Evolutionary conservation across 805 yeast genomes (phyloP).

Genomic region (Candida michaelii): DNA sequence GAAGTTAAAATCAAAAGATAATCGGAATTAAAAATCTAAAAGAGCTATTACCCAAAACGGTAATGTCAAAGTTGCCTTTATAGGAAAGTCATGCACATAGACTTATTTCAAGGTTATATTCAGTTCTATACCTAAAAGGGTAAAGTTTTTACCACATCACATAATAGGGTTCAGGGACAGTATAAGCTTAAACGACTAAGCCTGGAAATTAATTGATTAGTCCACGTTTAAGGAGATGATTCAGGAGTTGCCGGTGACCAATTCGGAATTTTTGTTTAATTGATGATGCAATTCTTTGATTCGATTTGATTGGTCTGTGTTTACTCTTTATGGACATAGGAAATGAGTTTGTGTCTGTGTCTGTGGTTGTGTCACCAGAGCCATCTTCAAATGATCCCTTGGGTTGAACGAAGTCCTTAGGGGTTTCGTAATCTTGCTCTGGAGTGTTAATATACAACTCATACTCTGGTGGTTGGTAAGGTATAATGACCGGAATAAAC

Average conservation of each 20-base stretch:
- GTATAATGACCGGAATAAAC: slow-evolving; percentile 17
- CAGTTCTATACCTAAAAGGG: too few relatives aligned
- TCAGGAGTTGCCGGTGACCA: background rate
- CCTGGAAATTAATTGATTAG: too few relatives aligned
- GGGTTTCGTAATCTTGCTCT: too few relatives aligned
- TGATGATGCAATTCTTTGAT: background rate
- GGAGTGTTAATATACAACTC: background rate
- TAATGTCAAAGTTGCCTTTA: background rate
- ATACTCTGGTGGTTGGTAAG: slow-evolving; percentile 17
- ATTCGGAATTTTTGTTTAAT: background rate
- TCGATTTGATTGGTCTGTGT: slow-evolving; percentile 3
- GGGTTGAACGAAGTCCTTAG: too few relatives aligned
- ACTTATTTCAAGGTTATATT: background rate
- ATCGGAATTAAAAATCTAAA: too few relatives aligned
- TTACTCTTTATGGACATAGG: background rate
- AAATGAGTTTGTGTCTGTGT: background rate
- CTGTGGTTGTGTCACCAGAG: background rate
- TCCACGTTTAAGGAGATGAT: background rate
- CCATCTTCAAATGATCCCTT: background rate
- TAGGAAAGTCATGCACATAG: background rate
- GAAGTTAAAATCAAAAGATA: background rate
- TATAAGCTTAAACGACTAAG: too few relatives aligned
- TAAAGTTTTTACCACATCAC: too few relatives aligned
- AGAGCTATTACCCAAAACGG: background rate
- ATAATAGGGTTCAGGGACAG: too few relatives aligned